These are phyloP conservation scores for Yarrowia sp. DNA, from an alignment of 805 yeast genomes.

Conservation along the genomic window DNA sequence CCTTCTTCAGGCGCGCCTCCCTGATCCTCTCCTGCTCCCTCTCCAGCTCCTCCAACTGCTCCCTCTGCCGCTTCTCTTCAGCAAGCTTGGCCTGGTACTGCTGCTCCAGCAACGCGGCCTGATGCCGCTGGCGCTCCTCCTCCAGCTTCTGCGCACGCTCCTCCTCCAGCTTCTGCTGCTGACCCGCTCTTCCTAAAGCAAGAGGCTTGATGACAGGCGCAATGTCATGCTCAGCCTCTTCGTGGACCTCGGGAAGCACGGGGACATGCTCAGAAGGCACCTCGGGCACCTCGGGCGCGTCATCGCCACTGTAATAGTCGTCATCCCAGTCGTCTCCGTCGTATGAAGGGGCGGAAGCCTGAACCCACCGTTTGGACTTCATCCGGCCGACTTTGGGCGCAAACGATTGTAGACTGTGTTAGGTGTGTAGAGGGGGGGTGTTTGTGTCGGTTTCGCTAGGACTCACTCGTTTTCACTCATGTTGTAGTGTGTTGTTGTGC, in stretches of 20 bases:
- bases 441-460: not conserved
- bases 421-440: not conserved
- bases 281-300: conserved; percentile 32
- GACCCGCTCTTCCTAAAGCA: conserved; percentile 21
- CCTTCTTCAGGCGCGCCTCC: not conserved
- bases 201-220: conserved; percentile 13
- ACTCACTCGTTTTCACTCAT: conserved; percentile 23
- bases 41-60: conserved; percentile 15
- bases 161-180: conserved; percentile 20
- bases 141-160: conserved; percentile 23
- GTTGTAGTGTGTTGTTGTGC: not conserved
- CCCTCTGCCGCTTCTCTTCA: not conserved
- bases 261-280: conserved; percentile 31
- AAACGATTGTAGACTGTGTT: conserved; percentile 32
- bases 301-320: conserved; percentile 31
- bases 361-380: conserved; percentile 42
- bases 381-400: conserved; percentile 35
- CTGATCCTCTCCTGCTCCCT: conserved; percentile 30
- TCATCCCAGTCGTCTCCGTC: conserved; percentile 42
- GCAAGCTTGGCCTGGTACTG: not conserved
- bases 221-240: not conserved
- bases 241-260: not conserved
- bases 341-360: conserved; percentile 38
- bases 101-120: not conserved
- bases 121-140: not conserved